Base-by-base conservation (phyloP, 176 grass and related monocot genomes). In the Stipa capillata region DNA sequence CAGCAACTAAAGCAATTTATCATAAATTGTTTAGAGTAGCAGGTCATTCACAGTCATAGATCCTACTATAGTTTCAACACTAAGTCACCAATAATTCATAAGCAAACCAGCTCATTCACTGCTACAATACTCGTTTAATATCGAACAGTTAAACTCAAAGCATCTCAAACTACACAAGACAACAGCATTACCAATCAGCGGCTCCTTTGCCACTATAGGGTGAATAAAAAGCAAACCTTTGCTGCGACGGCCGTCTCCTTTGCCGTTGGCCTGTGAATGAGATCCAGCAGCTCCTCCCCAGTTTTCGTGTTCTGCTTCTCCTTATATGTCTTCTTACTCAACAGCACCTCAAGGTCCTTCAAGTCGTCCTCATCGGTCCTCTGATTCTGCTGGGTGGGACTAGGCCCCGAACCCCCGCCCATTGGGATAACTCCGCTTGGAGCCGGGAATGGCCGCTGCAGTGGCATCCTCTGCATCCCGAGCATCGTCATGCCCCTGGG, bases 231-330 rank as follows among this genome's bases (percentile, higher is more conserved):
- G n/a, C 85, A 83, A 89, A 94, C 96, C 92, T 98, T 98, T 49
- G 96, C 96, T 74, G 96, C 96, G 6, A 98, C 96, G 47, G 96
- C 96, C 1, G 92, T 98, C 78, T 98, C 96, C 80, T 63, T 98
- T 33, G 96, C 96, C 0, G 96, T 98, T 39, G 96, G 96, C 10
- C 96, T 66, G 84, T 98, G 96, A 81, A 98, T 98, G 41, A 98
- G 92, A 90, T 98, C 96, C 78, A 98, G 85, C 80, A 98, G 90
- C 75, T 98, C 96, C 86, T 98, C 96, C 62, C 96, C 96, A 15
- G 96, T 98, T 87, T 95, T 98, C 1, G 85, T 89, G 72, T 94
- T 90, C 83, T 94, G 92, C 81, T 88, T 91, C 87, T 98, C 96
- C 79, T 44, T 98, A 57, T 94, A 98, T 24, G 92, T 87, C 74